These are phyloP conservation scores for Saccharomyces hybrid DNA, from an alignment of 1,139 yeast species.

Conservation along the genomic window DNA sequence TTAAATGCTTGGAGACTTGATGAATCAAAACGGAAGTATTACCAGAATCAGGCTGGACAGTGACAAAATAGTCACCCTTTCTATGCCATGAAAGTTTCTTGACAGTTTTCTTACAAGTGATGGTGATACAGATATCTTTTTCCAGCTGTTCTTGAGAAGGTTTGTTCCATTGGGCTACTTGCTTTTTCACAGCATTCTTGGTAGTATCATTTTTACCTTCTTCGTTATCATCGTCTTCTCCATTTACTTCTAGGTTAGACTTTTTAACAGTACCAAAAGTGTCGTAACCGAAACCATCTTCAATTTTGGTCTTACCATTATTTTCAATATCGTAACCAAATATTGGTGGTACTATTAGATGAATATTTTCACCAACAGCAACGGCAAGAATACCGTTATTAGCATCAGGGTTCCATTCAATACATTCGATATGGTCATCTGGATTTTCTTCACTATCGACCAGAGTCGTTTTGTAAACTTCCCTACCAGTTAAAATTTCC, in stretches of 20 bases:
- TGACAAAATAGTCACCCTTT: constrained; percentile 92
- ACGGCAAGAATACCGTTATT: constrained; percentile 72
- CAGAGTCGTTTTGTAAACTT: constrained; percentile 60
- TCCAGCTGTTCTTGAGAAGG: constrained; percentile 58
- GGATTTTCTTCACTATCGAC: constrained; percentile 34
- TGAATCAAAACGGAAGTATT: constrained; percentile 87
- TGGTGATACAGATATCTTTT: constrained; percentile 68
- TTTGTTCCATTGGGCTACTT: constrained; percentile 76
- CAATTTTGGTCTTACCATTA: constrained; percentile 67
- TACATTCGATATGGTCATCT: constrained; percentile 72
- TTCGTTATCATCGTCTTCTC: constrained; percentile 35
- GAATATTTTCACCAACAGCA: constrained; percentile 73
- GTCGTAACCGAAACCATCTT: constrained; percentile 89
- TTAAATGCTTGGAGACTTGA: constrained; percentile 85
- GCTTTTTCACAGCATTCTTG: constrained; percentile 36
- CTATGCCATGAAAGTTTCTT: constrained; percentile 93
- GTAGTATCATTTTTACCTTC: constrained; percentile 30
- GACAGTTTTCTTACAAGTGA: constrained; percentile 61
- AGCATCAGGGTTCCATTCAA: constrained; percentile 87
- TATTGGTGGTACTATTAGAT: constrained; percentile 78
- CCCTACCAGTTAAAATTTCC: constrained; percentile 95
- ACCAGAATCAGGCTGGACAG: constrained; percentile 85
- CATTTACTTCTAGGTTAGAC: constrained; percentile 40
- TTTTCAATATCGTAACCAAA: constrained; percentile 86
- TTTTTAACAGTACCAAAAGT: constrained; percentile 56